Conservation (phyloP, 2,329 filamentous ascomycete species). For the Thelonectria discophora region DNA sequence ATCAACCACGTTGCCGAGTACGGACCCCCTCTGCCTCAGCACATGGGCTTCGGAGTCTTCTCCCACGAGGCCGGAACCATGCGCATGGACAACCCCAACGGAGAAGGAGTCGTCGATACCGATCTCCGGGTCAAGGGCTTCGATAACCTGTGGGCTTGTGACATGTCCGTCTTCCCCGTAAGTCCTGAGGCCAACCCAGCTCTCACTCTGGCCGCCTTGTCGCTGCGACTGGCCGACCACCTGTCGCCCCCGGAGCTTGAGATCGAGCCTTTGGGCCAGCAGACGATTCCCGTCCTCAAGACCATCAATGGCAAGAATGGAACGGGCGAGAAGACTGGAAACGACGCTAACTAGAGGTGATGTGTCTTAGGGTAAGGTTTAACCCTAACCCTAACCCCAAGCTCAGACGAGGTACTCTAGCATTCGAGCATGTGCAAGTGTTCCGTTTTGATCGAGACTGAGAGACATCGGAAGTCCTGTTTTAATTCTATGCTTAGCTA, state of each 20-base stretch:
- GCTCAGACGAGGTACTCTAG: too few species aligned
- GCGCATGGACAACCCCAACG: slow-evolving; percentile 26
- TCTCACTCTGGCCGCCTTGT: slow-evolving; percentile 26
- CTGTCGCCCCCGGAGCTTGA: slow-evolving; percentile 1
- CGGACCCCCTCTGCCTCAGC: slow-evolving; percentile 20
- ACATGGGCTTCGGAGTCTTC: slow-evolving; percentile 30
- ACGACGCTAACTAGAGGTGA: too few species aligned
- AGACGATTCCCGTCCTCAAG: too few species aligned
- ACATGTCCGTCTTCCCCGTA: slow-evolving; percentile 29
- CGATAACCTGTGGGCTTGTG: slow-evolving; percentile 29
- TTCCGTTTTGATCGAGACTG: too few species aligned
- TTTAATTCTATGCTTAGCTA: too few species aligned
- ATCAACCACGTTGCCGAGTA: slow-evolving; percentile 2
- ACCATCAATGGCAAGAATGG: too few species aligned
- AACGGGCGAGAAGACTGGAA: too few species aligned
- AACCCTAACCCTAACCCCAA: too few species aligned
- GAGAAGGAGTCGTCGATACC: slow-evolving; percentile 11
- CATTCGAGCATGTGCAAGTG: too few species aligned
- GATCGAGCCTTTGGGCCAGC: background rate
- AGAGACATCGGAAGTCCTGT: too few species aligned
- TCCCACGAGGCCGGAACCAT: slow-evolving; percentile 33
- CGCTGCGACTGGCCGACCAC: slow-evolving; percentile 26
- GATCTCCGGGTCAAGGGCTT: slow-evolving; percentile 26
- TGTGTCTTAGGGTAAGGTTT: too few species aligned
- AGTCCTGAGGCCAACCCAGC: slow-evolving; percentile 30